Evolutionary conservation across 257 asterid species (phyloP), one percentile per base, ranked within the genome.

Genomic region (Knoxia roxburghii): DNA sequence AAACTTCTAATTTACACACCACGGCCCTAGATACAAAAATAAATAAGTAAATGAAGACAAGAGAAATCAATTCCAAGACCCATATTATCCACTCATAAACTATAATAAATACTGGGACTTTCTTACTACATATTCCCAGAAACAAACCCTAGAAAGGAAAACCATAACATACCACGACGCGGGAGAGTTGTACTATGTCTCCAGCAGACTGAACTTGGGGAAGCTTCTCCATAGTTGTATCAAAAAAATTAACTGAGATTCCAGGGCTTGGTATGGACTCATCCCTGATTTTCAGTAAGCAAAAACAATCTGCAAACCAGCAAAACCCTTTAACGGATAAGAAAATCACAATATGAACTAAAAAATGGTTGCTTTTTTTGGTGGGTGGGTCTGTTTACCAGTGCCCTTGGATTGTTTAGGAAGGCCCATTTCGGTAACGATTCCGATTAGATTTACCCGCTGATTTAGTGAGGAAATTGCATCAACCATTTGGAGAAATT

Each of bases 371-470:
- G 2, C 18, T 20, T 48, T 20, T 48, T 35, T 59, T n/a, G 2
- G 7, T 45, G 40, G 0, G 11, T 50, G 39, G n/a, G n/a, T n/a
- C n/a, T 59, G 29, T 13, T 35, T 64, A 87, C 95, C 97, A 35
- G 94, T 82, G 81, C 96, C 95, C 56, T 55, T 80, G 59, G 88
- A 70, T 45, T 46, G 78, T 70, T 79, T 85, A 18, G 93, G 88
- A 53, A 84, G 67, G 58, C 82, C 72, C 49, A 83, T 68, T 65
- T 85, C 91, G 29, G 58, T 12, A 12, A 87, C 88, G 45, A 84
- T 68, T 26, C 93, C 96, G 45, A 89, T 79, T 33, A 89, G 84
- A 80, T 84, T 87, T 29, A 87, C 95, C 51, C 71, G 78, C 76
- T 82, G 93, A 68, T 85, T 85, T 21, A 89, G 35, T 23, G 83